phyloP scores from a whole-genome alignment of 495 filamentous ascomycete genomes.

The Talaromyces nanjingensis region DNA sequence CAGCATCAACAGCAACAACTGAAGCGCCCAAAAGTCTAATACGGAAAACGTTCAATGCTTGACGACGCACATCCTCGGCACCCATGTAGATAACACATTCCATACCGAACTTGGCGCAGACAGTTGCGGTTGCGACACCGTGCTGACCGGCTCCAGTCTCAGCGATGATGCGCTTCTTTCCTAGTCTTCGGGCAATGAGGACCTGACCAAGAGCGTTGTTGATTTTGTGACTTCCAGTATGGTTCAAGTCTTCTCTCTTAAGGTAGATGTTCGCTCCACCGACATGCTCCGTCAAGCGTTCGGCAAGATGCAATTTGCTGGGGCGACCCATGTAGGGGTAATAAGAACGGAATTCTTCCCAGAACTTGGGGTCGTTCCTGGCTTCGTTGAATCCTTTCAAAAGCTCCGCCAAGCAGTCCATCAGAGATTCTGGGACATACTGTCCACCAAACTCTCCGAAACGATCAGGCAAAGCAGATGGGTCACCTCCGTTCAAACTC shows the following conservation, averaged over 20 bases:
- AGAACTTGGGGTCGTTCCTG: slow-evolving; percentile 81
- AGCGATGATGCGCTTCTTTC: slow-evolving; percentile 91
- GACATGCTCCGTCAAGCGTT: slow-evolving; percentile 78
- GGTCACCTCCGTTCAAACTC: slow-evolving; percentile 55
- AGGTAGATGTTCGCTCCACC: slow-evolving; percentile 93
- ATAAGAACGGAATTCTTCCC: slow-evolving; percentile 94
- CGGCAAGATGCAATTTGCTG: slow-evolving; percentile 81
- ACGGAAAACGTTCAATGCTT: slow-evolving; percentile 92
- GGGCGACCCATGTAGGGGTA: slow-evolving; percentile 98
- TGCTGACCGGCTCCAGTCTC: slow-evolving; percentile 97
- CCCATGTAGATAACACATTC: slow-evolving; percentile 96
- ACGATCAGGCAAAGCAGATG: slow-evolving; percentile 60
- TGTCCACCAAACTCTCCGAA: slow-evolving; percentile 99
- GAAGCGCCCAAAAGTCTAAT: slow-evolving; percentile 91
- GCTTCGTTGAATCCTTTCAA: slow-evolving; percentile 86
- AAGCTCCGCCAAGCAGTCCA: slow-evolving; percentile 91
- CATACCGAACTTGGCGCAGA: slow-evolving; percentile 96
- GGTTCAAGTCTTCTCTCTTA: slow-evolving; percentile 91
- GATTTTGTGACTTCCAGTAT: slow-evolving; percentile 86
- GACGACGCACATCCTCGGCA: slow-evolving; percentile 85
- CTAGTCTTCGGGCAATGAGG: slow-evolving; percentile 70
- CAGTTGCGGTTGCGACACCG: slow-evolving; percentile 89
- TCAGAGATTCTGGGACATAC: slow-evolving; percentile 94
- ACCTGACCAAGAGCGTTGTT: slow-evolving; percentile 93
- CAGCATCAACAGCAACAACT: slow-evolving; percentile 82